Percentiles rank a stretch among this genome's conserved stretches.
Conservation (phyloP, 306 rosid genomes). For the Sechiopsis laciniata region DNA sequence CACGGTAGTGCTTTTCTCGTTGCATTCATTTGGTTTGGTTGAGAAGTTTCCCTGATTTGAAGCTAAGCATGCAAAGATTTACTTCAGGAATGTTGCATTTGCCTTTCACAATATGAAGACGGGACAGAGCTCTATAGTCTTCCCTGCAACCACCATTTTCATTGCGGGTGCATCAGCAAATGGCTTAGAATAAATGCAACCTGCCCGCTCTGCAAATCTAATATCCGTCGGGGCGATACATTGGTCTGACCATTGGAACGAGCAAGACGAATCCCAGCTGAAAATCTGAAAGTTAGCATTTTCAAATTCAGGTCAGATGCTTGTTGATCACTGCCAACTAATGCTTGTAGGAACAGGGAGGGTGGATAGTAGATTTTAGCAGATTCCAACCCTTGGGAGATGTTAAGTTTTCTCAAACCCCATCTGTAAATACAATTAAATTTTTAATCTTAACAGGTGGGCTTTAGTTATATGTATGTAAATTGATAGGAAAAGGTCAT, state of each 20-base stretch:
- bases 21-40: not conserved
- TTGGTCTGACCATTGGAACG: conserved; percentile 43
- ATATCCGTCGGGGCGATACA: conserved; percentile 55
- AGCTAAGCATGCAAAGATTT: conserved; percentile 16
- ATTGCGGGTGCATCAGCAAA: conserved; percentile 69
- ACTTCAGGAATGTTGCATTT: conserved; percentile 73
- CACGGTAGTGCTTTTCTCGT: not conserved
- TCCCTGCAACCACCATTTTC: conserved; percentile 82
- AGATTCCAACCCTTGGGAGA: conserved; percentile 2
- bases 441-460: conserved; percentile 1
- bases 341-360: conserved; percentile 14
- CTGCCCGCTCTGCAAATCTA: conserved; percentile 79
- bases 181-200: conserved; percentile 81
- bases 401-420: conserved; percentile 11
- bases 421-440: conserved; percentile 7
- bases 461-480: conserved; percentile 16
- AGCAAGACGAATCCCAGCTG: conserved; percentile 10
- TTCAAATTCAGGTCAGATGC: conserved; percentile 19
- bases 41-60: not conserved
- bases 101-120: conserved; percentile 58
- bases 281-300: conserved; percentile 10
- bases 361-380: not conserved
- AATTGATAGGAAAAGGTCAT: conserved; percentile 15
- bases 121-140: conserved; percentile 68
- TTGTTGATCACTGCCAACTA: conserved; percentile 20